A percentile compares a stretch with the other conserved stretches of the same genome.
Conservation (phyloP, 1,284 basidiomycete genomes). For the Cutaneotrichosporon sp. region DNA sequence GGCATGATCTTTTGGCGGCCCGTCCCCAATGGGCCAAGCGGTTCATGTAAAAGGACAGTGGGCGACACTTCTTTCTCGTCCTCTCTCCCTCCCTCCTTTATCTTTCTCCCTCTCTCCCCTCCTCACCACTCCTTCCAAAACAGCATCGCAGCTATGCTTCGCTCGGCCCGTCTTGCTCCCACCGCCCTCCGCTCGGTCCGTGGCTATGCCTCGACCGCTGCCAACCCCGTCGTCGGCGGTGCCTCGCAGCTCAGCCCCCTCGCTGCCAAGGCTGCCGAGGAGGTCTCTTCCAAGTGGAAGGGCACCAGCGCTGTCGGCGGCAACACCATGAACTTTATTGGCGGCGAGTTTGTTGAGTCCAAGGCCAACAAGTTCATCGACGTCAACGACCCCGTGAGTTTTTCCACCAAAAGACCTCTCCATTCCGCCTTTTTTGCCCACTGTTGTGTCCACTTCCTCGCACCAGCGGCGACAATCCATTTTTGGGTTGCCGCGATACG, state of each 20-base stretch:
- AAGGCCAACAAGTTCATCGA: slow-evolving; percentile 72
- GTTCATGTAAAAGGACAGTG: too few species aligned
- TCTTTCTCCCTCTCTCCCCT: not conserved
- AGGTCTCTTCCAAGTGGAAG: slow-evolving; percentile 57
- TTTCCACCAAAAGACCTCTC: not conserved
- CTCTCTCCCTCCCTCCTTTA: slow-evolving; percentile 1
- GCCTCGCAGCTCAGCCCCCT: slow-evolving; percentile 26
- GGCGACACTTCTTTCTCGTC: not conserved
- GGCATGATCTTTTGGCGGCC: too few species aligned
- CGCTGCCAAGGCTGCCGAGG: slow-evolving; percentile 33
- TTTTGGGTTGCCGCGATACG: not conserved
- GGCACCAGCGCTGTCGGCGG: slow-evolving; percentile 77
- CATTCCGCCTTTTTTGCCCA: too few species aligned
- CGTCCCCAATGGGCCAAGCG: too few species aligned
- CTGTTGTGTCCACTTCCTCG: too few species aligned
- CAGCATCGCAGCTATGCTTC: slow-evolving; percentile 13
- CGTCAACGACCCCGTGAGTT: slow-evolving; percentile 72
- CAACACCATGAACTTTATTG: slow-evolving; percentile 82
- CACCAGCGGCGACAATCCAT: too few species aligned
- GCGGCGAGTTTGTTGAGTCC: slow-evolving; percentile 74
- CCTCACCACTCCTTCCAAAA: slow-evolving; percentile 3
- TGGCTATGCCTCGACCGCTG: slow-evolving; percentile 28
- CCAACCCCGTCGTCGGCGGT: slow-evolving; percentile 12
- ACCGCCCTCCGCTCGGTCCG: slow-evolving; percentile 15
- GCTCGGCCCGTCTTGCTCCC: slow-evolving; percentile 9